Evolutionary conservation across 2,329 filamentous ascomycete species (phyloP).

Genomic region (Trichothecium roseum): DNA sequence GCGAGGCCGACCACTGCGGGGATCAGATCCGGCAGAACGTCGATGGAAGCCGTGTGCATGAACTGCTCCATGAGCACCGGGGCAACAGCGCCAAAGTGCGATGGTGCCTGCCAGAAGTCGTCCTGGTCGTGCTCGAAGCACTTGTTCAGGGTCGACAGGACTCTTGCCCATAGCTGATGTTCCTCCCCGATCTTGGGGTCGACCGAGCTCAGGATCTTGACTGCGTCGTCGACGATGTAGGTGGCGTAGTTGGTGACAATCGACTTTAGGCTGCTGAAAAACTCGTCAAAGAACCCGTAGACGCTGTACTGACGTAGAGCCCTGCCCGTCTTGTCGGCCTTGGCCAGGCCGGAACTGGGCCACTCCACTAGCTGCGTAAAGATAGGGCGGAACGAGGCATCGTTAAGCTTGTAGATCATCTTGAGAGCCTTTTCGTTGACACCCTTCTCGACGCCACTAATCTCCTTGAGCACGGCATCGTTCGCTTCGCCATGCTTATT

Average conservation of each 20-base stretch:
- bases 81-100: constrained; percentile 69
- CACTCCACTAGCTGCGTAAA: constrained; percentile 83
- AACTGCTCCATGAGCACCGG: constrained; percentile 61
- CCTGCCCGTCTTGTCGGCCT: constrained; percentile 48
- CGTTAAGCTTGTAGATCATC: constrained; percentile 95
- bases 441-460: constrained; percentile 51
- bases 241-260: constrained; percentile 89
- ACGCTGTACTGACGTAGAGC: constrained; percentile 61
- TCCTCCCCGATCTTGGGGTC: constrained; percentile 40
- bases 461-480: constrained; percentile 31
- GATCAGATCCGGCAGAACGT: constrained; percentile 45
- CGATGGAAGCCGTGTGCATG: constrained; percentile 31
- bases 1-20: constrained; percentile 66
- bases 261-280: constrained; percentile 82
- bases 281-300: constrained; percentile 68
- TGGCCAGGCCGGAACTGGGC: constrained; percentile 50
- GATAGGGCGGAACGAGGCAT: constrained; percentile 83
- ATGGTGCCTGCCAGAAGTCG: constrained; percentile 89
- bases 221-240: constrained; percentile 69
- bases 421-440: constrained; percentile 66
- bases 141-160: constrained; percentile 61
- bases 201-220: constrained; percentile 45
- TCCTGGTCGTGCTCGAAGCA: constrained; percentile 87
- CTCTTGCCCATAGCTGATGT: constrained; percentile 53
- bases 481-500: constrained; percentile 30